Evolutionary conservation across 208 protist species (phyloP).

Genomic region (Tritrichomonas foetus): DNA sequence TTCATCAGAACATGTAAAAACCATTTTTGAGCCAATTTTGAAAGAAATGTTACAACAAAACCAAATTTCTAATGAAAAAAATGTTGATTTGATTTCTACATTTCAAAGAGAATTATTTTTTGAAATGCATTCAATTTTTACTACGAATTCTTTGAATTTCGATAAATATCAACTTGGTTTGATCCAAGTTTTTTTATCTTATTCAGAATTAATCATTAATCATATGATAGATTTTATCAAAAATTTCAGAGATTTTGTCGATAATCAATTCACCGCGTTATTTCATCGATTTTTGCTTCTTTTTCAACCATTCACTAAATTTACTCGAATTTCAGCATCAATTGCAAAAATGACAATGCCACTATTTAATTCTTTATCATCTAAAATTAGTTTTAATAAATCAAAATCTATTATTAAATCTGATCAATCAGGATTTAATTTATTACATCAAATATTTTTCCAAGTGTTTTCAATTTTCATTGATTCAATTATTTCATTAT

Average conservation of each 20-base stretch:
- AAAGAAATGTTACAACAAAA: not conserved
- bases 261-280: not conserved
- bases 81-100: not conserved
- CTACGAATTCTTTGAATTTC: too few species aligned
- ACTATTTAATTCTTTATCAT: not conserved
- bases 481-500: not conserved
- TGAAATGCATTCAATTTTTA: not conserved
- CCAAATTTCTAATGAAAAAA: not conserved
- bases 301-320: not conserved
- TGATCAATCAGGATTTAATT: not conserved
- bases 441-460: not conserved
- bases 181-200: not conserved
- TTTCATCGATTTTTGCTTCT: not conserved
- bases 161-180: not conserved
- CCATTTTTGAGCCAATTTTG: not conserved
- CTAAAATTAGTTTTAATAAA: not conserved
- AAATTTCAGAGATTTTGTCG: not conserved
- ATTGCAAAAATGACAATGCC: not conserved
- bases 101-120: not conserved
- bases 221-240: not conserved
- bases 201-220: not conserved
- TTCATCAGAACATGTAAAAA: not conserved
- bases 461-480: not conserved
- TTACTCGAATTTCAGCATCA: not conserved
- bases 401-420: not conserved